Conservation (phyloP, 2,329 filamentous ascomycete genomes). For the Alternaria brassicicola region DNA sequence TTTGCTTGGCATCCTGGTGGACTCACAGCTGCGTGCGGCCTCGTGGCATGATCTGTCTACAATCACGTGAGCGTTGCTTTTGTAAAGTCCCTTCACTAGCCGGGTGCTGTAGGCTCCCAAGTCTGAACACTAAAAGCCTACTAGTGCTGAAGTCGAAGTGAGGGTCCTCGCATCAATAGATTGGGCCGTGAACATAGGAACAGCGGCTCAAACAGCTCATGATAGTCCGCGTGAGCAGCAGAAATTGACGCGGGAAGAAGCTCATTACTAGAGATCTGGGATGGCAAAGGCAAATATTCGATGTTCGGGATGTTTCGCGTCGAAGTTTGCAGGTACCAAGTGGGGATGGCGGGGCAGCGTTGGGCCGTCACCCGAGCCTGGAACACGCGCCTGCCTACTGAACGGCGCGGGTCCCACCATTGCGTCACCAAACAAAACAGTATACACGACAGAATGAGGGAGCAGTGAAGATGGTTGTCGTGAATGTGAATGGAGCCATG, state of each 20-base stretch:
- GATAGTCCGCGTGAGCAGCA: background rate
- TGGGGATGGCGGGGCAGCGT: conserved; percentile 12
- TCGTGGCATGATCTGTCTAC: background rate
- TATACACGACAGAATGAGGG: conserved; percentile 2
- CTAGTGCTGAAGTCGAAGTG: background rate
- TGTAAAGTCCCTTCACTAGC: background rate
- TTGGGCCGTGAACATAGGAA: background rate
- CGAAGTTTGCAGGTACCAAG: conserved; percentile 2
- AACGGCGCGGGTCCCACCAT: conserved; percentile 6
- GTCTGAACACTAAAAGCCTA: background rate
- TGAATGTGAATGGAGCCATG: background rate
- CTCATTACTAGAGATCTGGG: background rate
- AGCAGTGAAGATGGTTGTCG: background rate
- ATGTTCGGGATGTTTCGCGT: background rate
- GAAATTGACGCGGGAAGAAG: background rate
- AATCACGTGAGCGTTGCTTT: background rate
- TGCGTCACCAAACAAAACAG: conserved; percentile 12
- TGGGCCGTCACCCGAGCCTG: conserved; percentile 9
- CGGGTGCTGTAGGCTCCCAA: background rate
- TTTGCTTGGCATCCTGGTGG: background rate
- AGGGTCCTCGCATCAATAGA: background rate
- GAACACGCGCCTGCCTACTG: conserved; percentile 5
- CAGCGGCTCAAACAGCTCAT: background rate
- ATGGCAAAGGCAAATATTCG: conserved; percentile 2
- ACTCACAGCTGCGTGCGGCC: background rate